Evolutionary conservation across 1,284 basidiomycete species (phyloP).

Genomic region (Heterobasidion occidentale): DNA sequence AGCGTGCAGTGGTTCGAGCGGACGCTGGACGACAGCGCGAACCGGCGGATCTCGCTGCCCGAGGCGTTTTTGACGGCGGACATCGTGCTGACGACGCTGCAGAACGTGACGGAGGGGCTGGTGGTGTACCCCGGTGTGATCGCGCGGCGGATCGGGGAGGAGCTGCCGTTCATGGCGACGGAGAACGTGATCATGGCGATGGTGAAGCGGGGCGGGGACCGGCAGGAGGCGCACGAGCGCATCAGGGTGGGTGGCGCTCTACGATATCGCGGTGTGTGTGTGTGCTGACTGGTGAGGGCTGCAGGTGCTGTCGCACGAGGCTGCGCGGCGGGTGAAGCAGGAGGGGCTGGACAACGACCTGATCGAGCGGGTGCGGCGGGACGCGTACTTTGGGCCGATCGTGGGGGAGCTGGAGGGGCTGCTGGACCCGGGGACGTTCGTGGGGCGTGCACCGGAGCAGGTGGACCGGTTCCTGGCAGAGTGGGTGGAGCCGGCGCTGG

Average conservation of each 20-base stretch:
- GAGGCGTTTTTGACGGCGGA: slow-evolving; percentile 98
- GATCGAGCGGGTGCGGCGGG: slow-evolving; percentile 76
- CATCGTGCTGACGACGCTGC: slow-evolving; percentile 90
- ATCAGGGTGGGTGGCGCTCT: slow-evolving; percentile 69
- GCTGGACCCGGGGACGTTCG: slow-evolving; percentile 80
- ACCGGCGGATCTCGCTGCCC: slow-evolving; percentile 92
- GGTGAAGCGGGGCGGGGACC: slow-evolving; percentile 90
- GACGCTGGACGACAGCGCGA: slow-evolving; percentile 94
- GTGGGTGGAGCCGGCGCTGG: slow-evolving; percentile 86
- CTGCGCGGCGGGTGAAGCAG: slow-evolving; percentile 91
- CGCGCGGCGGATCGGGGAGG: slow-evolving; percentile 83
- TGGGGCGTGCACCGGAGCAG: slow-evolving; percentile 89
- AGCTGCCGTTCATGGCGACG: slow-evolving; percentile 98
- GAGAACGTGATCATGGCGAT: slow-evolving; percentile 99
- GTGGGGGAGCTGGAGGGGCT: slow-evolving; percentile 57
- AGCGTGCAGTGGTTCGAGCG: slow-evolving; percentile 96
- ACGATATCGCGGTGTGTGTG: neutral
- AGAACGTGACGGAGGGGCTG: slow-evolving; percentile 95
- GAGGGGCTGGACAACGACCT: slow-evolving; percentile 95
- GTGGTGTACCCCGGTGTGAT: slow-evolving; percentile 98
- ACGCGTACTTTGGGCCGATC: slow-evolving; percentile 59
- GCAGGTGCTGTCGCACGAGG: slow-evolving; percentile 90
- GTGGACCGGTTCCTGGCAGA: slow-evolving; percentile 85
- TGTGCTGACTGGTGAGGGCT: neutral
- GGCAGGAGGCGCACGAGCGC: slow-evolving; percentile 96